Percentiles rank a stretch among this genome's conserved stretches.
These are phyloP conservation scores for Candida germanica DNA, from an alignment of 805 yeast species.

Conservation along the genomic window DNA sequence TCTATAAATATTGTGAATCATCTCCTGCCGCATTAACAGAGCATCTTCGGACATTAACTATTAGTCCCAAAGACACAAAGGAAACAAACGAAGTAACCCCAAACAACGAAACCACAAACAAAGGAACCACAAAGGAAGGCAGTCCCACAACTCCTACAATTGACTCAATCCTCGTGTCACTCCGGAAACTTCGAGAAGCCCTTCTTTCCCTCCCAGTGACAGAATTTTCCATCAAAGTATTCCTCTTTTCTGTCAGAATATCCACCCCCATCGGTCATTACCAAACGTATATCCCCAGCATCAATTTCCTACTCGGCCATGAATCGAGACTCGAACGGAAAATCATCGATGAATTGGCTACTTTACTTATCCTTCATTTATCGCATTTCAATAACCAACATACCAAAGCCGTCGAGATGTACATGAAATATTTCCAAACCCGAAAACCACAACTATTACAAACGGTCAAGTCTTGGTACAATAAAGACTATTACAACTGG, in stretches of 20 bases:
- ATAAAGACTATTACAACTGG: conserved; percentile 30
- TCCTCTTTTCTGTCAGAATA: conserved; percentile 45
- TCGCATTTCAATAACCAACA: conserved; percentile 37
- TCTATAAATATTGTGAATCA: conserved; percentile 26
- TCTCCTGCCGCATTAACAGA: conserved; percentile 3
- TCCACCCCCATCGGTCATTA: conserved; percentile 46
- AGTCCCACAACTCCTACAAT: conserved; percentile 9
- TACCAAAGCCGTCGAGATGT: conserved; percentile 29
- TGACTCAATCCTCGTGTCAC: conserved; percentile 26
- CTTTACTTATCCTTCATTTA: conserved; percentile 44
- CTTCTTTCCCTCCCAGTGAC: conserved; percentile 37
- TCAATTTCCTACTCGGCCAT: conserved; percentile 30
- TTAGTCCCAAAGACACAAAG: background rate
- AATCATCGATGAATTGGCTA: conserved; percentile 40
- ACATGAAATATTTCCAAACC: conserved; percentile 22
- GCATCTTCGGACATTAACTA: conserved; percentile 1
- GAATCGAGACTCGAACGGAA: conserved; percentile 15
- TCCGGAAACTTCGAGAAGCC: conserved; percentile 57
- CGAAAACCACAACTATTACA: conserved; percentile 12
- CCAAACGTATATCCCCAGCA: conserved; percentile 54
- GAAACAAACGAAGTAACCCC: too few species aligned
- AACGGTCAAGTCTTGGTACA: conserved; percentile 27
- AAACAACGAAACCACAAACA: too few species aligned
- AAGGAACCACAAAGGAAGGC: too few species aligned
- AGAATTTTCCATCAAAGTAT: conserved; percentile 44